A percentile compares a stretch with the other conserved stretches of the same genome.
Conservation (phyloP, 345 rosid genomes). For the Eucalyptus tenuipes region DNA sequence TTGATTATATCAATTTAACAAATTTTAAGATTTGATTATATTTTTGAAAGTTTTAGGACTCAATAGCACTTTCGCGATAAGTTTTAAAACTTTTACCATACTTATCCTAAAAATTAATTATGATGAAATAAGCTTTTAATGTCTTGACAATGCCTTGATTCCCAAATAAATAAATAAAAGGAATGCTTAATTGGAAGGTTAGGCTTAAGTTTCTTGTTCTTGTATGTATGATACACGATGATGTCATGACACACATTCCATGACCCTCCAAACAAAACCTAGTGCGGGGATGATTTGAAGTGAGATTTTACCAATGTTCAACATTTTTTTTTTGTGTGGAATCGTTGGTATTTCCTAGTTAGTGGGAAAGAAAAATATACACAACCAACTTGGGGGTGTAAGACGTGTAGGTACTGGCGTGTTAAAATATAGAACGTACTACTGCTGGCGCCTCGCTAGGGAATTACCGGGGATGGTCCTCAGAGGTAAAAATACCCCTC, state of each 20-base stretch:
- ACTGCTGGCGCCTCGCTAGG: no score
- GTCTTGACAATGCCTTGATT: background rate
- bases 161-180: background rate
- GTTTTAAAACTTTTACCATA: background rate
- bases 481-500: no score
- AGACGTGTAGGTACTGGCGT: accelerated
- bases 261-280: no score
- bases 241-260: background rate
- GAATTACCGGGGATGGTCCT: no score
- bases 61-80: accelerated
- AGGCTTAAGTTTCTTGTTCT: background rate
- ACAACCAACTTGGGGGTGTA: no score
- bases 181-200: background rate
- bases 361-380: no score
- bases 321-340: no score
- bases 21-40: accelerated
- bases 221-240: background rate
- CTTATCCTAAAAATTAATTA: background rate
- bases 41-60: accelerated
- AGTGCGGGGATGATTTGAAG: no score
- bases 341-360: no score
- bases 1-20: no score
- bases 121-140: background rate
- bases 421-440: no score
- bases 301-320: no score